Evolutionary conservation across 1,284 basidiomycete genomes (phyloP), one percentile per base, ranked within the genome.

Genomic region (Ustilago esculenta): DNA sequence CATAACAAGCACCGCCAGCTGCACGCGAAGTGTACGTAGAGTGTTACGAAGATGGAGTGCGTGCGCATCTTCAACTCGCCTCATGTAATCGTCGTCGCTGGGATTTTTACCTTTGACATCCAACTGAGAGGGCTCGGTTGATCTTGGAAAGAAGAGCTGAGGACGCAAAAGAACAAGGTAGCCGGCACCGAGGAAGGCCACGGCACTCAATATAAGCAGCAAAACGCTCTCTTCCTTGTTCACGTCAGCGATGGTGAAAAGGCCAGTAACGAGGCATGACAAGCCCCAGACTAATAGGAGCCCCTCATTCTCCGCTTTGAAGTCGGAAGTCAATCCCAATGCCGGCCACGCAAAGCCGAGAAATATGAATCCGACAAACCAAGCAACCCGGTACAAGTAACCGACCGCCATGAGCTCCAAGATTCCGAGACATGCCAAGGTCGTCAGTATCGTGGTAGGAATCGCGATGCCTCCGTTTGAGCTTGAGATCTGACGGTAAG

Each of bases 201-300:
- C n/a, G 7, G 75, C 76, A 18, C 72, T 67, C 21, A 68, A 2
- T 53, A 53, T 49, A 11, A 80, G 68, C 32, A 76, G 40, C 5
- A 44, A 5, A 11, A 76, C 52, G 55, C 84, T 89, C 81, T 94
- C 92, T 15, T 85, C 84, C 77, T 92, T 91, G 66, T 93, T 88
- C 3, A 92, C 88, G 15, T 87, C 84, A 24, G 91, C 83, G 23
- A 91, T 76, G 0, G 90, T 91, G 69, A 94, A 94, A 2, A 90
- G 69, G 0, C 86, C 87, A 0, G 86, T 87, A 10, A 84, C 72
- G 4, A 87, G 64, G 80, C 89, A 92, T 3, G 84, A 83, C 3
- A 80, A 24, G 0, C 81, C 78, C 91, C 90, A 92, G 0, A 81
- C 69, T 1, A 82, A 40, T 2, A 83, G 58, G 21, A 85, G 76